Evolutionary conservation across 106 monocot genomes (phyloP), one percentile per base, ranked within the genome.

Genomic region (Chionographis japonica): DNA sequence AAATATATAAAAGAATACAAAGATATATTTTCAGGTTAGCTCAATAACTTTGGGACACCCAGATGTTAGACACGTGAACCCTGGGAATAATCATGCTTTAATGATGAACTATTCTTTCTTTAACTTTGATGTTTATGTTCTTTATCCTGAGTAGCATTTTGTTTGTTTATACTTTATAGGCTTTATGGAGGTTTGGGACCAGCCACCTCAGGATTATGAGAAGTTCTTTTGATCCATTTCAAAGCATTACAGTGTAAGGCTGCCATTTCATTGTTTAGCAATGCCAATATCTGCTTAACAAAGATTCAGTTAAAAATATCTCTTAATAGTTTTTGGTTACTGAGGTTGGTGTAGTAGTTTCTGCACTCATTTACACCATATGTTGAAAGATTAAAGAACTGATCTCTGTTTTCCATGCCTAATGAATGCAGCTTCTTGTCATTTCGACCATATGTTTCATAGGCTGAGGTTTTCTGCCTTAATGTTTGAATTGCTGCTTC

Each of bases 141-240:
- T 16, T 41, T 82, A 13, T 19, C 19, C 43, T 73, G 38, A 68
- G 27, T 46, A 59, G 3, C 37, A 43, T 60, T 55, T 71, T 56
- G 52, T 4, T 61, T 64, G 51, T 8, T 72, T 58, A 83, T 50
- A 88, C 39, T 8, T 72, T 58, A 83, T 50, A 88, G 84, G 88
- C 14, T 88, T 88, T 72, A 81, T 89, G 85, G 86, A 75, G 58
- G 86, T 82, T 18, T 89, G 85, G 89, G 89, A 85, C 65, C 85
- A 85, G 58, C 79, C 70, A 60, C 60, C 81, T 74, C 81, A 71
- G 42, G 89, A 89, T 42, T 85, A 82, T 70, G 89, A 69, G 56
- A 85, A 82, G 67, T 89, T 89, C 79, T 89, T 89, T 68, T 89
- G 77, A 79, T 52, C 68, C 8, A 14, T 54, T 60, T 53, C 20